These are phyloP conservation scores for Moniliophthora roreri DNA, from an alignment of 1,284 basidiomycete genomes.

Conservation along the genomic window DNA sequence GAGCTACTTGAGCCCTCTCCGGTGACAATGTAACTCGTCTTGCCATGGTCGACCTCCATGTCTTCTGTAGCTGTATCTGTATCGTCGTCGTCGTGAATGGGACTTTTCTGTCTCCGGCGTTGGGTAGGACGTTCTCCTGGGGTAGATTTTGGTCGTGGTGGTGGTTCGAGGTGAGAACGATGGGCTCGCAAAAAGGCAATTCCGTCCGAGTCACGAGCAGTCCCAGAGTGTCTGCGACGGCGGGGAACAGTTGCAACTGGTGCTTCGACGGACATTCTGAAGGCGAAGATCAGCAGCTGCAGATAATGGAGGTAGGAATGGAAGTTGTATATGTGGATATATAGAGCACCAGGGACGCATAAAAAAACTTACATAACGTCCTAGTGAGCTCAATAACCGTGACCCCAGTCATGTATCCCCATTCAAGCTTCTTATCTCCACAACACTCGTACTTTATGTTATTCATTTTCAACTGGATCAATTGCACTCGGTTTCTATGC, in stretches of 20 bases:
- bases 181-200: constrained; percentile 3
- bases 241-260: constrained; percentile 13
- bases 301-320: background rate
- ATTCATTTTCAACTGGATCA: no score
- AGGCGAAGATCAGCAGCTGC: background rate
- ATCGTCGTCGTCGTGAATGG: constrained; percentile 29
- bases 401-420: no score
- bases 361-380: no score
- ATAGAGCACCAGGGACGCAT: no score
- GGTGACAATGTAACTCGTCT: constrained; percentile 18
- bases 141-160: constrained; percentile 41
- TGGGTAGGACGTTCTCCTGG: constrained; percentile 42
- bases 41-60: constrained; percentile 25
- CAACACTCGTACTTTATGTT: no score
- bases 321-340: no score
- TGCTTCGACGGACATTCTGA: constrained; percentile 3
- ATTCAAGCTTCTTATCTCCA: no score
- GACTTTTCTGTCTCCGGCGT: constrained; percentile 37
- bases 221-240: constrained; percentile 13
- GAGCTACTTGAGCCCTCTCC: constrained; percentile 20
- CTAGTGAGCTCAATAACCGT: no score
- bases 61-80: constrained; percentile 17
- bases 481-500: no score
- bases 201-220: constrained; percentile 10
- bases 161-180: constrained; percentile 22